These are phyloP conservation scores for Myotisia sp. DNA, from an alignment of 2,329 filamentous ascomycete species.

Conservation along the genomic window DNA sequence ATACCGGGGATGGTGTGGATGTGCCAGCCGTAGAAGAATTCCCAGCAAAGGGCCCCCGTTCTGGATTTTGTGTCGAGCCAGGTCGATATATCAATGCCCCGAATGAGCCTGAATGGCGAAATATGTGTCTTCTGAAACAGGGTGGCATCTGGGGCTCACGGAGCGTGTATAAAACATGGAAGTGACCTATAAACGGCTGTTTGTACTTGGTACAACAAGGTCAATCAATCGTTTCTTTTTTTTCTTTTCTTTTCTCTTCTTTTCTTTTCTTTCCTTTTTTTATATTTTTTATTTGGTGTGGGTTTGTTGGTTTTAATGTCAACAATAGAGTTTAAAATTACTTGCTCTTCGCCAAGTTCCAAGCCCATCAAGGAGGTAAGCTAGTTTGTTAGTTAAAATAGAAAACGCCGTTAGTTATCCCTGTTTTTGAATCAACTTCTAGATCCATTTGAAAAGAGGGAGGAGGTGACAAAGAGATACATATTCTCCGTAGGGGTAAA, in stretches of 20 bases:
- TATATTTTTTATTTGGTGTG: background rate
- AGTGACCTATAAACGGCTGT: conserved; percentile 34
- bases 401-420: too few relatives aligned
- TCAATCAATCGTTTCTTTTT: background rate
- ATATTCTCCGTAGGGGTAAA: too few relatives aligned
- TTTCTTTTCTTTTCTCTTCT: background rate
- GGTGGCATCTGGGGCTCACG: conserved; percentile 69
- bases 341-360: too few relatives aligned
- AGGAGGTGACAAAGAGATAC: too few relatives aligned
- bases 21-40: conserved; percentile 49
- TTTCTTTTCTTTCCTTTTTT: background rate
- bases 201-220: background rate
- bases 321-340: too few relatives aligned
- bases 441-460: too few relatives aligned
- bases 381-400: too few relatives aligned
- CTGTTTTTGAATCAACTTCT: too few relatives aligned
- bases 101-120: conserved; percentile 67
- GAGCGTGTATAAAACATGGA: conserved; percentile 77
- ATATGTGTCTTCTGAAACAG: conserved; percentile 66
- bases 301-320: too few relatives aligned
- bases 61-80: conserved; percentile 85
- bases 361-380: too few relatives aligned
- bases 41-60: conserved; percentile 51
- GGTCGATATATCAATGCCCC: conserved; percentile 79
- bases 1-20: conserved; percentile 74